Percentiles rank a stretch among this genome's conserved stretches.
These are phyloP conservation scores for Priceomyces carsonii DNA, from an alignment of 805 yeast genomes.

Conservation along the genomic window DNA sequence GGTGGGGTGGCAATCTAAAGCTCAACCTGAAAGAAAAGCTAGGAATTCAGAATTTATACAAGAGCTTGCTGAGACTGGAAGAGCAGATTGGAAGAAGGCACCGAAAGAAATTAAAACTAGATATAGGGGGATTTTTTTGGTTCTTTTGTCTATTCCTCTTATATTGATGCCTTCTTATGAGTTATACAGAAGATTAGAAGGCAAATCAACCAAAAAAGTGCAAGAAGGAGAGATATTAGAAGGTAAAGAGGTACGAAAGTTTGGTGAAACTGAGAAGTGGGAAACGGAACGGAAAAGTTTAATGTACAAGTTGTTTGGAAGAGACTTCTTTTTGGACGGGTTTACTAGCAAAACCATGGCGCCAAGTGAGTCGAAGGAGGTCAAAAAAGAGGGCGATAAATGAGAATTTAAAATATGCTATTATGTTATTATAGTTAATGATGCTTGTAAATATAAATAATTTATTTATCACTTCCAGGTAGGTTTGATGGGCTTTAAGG, in stretches of 20 bases:
- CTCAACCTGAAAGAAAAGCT: slow-evolving; percentile 17
- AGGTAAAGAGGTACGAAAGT: slow-evolving; percentile 32
- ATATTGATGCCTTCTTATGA: slow-evolving; percentile 34
- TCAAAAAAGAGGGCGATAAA: background rate
- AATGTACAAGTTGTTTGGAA: slow-evolving; percentile 40
- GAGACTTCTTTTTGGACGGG: slow-evolving; percentile 44
- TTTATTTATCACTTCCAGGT: slow-evolving; percentile 17
- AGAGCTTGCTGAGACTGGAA: slow-evolving; percentile 40
- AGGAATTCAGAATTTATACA: slow-evolving; percentile 32
- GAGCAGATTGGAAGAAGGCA: slow-evolving; percentile 46
- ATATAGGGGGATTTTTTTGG: slow-evolving; percentile 38
- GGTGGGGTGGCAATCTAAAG: slow-evolving; percentile 6
- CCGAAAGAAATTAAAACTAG: slow-evolving; percentile 36
- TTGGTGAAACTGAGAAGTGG: slow-evolving; percentile 43
- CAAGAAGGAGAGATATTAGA: slow-evolving; percentile 41
- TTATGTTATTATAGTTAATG: background rate
- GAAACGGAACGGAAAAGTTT: slow-evolving; percentile 34
- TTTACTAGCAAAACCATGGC: slow-evolving; percentile 43
- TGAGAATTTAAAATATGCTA: background rate
- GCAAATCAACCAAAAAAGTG: slow-evolving; percentile 40
- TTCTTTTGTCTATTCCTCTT: slow-evolving; percentile 40
- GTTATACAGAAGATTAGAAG: slow-evolving; percentile 36
- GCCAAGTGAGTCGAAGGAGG: slow-evolving; percentile 5
- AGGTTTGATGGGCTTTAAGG: slow-evolving; percentile 14
- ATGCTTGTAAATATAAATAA: slow-evolving; percentile 8